These are phyloP conservation scores for Plasmodium cynomolgi DNA, from an alignment of 169 alveolate genomes.

Conservation along the genomic window DNA sequence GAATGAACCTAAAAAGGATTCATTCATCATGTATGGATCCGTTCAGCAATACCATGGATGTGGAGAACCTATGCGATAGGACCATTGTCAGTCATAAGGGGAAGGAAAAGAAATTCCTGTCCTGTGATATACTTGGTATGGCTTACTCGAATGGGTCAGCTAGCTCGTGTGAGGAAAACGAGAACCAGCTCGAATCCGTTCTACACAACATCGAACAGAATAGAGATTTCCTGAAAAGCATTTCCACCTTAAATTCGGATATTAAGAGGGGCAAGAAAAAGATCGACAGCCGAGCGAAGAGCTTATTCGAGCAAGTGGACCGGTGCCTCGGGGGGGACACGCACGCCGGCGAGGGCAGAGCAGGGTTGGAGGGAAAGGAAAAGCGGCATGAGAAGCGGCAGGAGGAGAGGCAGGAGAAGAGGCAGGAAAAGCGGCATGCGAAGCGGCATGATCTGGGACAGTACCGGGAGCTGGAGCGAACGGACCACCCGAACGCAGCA, in stretches of 20 bases:
- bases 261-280: conserved; percentile 1
- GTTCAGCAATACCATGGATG: conserved; percentile 7
- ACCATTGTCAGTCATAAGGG: not conserved
- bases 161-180: conserved; percentile 13
- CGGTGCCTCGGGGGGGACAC: not conserved
- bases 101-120: not conserved
- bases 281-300: conserved; percentile 9
- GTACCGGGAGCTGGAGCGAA: not conserved
- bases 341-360: not conserved
- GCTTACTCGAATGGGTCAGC: not conserved
- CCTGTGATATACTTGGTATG: not conserved
- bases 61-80: not conserved
- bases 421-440: no score
- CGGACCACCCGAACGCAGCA: not conserved
- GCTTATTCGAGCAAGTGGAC: conserved; percentile 15
- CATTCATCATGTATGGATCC: not conserved
- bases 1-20: not conserved
- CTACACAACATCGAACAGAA: conserved; percentile 11
- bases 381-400: no score
- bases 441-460: not conserved
- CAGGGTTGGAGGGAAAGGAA: not conserved
- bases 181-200: not conserved
- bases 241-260: not conserved
- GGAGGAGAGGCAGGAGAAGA: no score
- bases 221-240: conserved; percentile 6